phyloP scores from a whole-genome alignment of 495 filamentous ascomycete species.

The Massariosphaeria phaeospora region DNA sequence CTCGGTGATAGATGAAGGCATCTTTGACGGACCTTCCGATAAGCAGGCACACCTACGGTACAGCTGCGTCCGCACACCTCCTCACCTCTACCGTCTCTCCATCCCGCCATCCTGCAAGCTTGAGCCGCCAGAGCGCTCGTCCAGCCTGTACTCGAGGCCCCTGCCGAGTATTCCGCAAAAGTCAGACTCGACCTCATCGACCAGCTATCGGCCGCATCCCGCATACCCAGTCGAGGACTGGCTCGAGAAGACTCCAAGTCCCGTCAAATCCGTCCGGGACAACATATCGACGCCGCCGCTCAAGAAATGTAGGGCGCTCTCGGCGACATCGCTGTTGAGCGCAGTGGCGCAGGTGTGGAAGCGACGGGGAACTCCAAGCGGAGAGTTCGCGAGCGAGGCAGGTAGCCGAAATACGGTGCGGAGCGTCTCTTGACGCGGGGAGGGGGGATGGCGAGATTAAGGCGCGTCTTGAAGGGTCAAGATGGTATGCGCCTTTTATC shows the following conservation, averaged over 20 bases:
- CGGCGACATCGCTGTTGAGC: constrained; percentile 6
- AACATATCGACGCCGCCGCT: constrained; percentile 19
- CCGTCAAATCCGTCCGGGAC: constrained; percentile 24
- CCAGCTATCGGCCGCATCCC: constrained; percentile 11
- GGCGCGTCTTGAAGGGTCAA: too few species aligned
- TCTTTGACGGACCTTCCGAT: not conserved
- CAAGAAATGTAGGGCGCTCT: constrained; percentile 5
- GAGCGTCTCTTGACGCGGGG: constrained; percentile 1
- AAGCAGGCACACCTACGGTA: not conserved
- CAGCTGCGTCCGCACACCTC: constrained; percentile 11
- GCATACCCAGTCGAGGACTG: constrained; percentile 18
- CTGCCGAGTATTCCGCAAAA: constrained; percentile 13
- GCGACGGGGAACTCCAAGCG: constrained; percentile 6
- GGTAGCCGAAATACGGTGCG: not conserved
- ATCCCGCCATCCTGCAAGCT: constrained; percentile 22
- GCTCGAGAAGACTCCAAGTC: constrained; percentile 26
- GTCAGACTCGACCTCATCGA: not conserved
- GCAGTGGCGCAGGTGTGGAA: constrained; percentile 15
- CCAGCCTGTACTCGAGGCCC: too few species aligned
- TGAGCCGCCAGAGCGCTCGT: not conserved
- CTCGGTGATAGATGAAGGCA: not conserved
- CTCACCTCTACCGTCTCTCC: constrained; percentile 15
- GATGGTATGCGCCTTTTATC: too few species aligned
- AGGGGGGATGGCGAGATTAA: not conserved
- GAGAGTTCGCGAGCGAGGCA: not conserved